Evolutionary conservation across 2,329 filamentous ascomycete species (phyloP), one percentile per base, ranked within the genome.

Genomic region (Atkinsonella texensis): DNA sequence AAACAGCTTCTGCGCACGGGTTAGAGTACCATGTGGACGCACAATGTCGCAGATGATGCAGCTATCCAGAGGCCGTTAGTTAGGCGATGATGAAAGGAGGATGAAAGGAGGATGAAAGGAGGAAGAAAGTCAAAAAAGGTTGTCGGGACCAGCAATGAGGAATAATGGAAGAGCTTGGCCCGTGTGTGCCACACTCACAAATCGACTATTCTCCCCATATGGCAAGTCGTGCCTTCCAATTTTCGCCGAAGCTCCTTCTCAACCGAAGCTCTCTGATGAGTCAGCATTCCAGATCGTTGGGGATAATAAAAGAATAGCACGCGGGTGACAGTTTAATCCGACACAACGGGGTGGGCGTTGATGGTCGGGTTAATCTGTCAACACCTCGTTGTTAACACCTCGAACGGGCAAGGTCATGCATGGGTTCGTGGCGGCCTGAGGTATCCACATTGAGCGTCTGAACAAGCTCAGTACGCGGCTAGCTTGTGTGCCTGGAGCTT

Each of bases 401-500:
- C 7, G 4, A 28, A 28, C 28, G 28, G 28, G 28, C 13, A 35
- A 6, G 23, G n/a, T 32, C 11, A 42, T 18, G 18, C 4, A 10
- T 42, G 2, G 2, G 40, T 10, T 18, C 13, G 40, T 42, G 40
- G 17, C 33, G 10, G 52, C 52, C 52, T 53, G 33, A 55, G 54
- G 52, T 50, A 48, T 52, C 49, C 31, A 51, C 31, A 23, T 15
- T 13, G 17, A 9, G 4, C 13, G 10, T 13, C 8, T 8, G 35
- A 46, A 46, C 46, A 46, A 52, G 41, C 46, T 48, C 13, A 41
- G 41, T 54, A 56, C 52, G 54, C 54, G 56, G 56, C 56, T 49
- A 56, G 55, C 54, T 54, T 54, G 54, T 56, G 54, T 56, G 56
- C 54, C 56, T 56, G 50, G 53, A 57, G 53, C 54, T 57, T 41